Evolutionary conservation across 176 grass and related monocot genomes (phyloP).

Genomic region (Elymus sibiricus): DNA sequence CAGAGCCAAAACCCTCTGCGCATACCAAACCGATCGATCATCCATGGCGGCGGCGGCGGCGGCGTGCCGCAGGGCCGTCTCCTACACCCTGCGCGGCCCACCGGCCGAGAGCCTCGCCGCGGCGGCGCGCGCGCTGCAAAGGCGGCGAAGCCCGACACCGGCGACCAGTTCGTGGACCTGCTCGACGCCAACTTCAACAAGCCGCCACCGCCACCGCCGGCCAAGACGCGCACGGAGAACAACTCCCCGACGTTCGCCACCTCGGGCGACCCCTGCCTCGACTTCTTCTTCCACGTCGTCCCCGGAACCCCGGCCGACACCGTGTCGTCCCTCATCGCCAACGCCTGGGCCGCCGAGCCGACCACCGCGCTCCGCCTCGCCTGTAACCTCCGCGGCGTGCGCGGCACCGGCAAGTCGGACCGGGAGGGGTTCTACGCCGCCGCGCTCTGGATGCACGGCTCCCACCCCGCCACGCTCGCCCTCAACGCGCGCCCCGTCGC

Average conservation of each 20-base stretch:
- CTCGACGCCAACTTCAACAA: conserved; percentile 18
- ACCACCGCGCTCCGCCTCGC: conserved; percentile 43
- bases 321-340: conserved; percentile 22
- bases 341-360: conserved; percentile 38
- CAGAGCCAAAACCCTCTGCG: too few species aligned
- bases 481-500: conserved; percentile 48
- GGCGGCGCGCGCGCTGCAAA: not conserved
- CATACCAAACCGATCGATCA: not conserved
- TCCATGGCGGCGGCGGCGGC: not conserved
- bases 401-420: conserved; percentile 72
- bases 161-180: not conserved
- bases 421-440: conserved; percentile 74
- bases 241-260: conserved; percentile 38
- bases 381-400: conserved; percentile 63
- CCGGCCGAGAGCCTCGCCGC: not conserved
- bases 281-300: conserved; percentile 77
- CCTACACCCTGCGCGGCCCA: conserved; percentile 34
- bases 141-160: not conserved
- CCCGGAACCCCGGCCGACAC: conserved; percentile 6
- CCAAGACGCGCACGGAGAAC: conserved; percentile 45
- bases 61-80: not conserved
- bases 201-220: not conserved
- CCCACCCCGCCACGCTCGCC: conserved; percentile 70
- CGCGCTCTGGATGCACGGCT: conserved; percentile 55
- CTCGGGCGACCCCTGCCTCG: conserved; percentile 52